phyloP scores from a whole-genome alignment of 2,329 filamentous ascomycete genomes.

The Helotiales sp. region DNA sequence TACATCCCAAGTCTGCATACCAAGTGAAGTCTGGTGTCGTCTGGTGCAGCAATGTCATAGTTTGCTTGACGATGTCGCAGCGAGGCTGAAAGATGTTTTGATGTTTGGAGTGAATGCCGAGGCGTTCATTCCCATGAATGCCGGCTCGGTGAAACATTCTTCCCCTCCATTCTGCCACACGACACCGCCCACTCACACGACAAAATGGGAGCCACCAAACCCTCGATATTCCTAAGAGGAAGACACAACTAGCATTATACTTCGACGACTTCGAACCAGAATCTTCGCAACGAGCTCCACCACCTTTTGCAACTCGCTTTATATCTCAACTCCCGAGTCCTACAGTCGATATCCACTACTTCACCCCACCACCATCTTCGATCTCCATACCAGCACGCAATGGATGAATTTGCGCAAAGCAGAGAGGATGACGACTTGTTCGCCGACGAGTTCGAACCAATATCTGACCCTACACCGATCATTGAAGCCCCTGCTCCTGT shows the following conservation, averaged over 20 bases:
- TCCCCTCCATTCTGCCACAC: neutral
- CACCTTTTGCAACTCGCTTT: neutral
- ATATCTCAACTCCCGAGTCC: neutral
- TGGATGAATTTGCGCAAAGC: conserved; percentile 37
- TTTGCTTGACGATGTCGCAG: neutral
- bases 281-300: too few species aligned
- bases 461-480: conserved; percentile 19
- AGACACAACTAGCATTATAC: neutral
- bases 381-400: conserved; percentile 8
- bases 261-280: neutral
- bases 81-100: neutral
- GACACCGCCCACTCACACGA: neutral
- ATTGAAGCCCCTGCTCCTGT: conserved; percentile 16
- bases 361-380: neutral
- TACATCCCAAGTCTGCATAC: too few species aligned
- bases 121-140: neutral
- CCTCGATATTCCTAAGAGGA: neutral
- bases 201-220: neutral
- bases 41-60: neutral
- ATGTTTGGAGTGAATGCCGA: neutral
- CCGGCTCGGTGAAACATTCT: neutral
- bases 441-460: conserved; percentile 36
- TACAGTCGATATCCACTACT: neutral
- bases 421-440: conserved; percentile 37
- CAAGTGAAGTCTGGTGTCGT: neutral